Evolutionary conservation across 352 stramenopile species (phyloP).

Genomic region (Phytophthora sp.): DNA sequence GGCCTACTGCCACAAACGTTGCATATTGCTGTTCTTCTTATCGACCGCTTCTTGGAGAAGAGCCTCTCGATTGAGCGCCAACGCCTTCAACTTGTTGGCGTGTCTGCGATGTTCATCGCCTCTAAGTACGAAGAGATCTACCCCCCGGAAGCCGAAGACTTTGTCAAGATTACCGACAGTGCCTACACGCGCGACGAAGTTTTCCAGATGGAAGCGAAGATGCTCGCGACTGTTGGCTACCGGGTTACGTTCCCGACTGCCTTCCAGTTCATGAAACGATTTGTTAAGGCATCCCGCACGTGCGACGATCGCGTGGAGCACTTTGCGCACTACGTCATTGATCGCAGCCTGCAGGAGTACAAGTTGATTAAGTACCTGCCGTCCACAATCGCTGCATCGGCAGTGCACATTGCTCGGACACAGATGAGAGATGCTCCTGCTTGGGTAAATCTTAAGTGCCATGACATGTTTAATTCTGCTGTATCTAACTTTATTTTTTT

Average conservation of each 20-base stretch:
- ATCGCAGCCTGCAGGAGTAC: slow-evolving; percentile 99
- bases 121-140: slow-evolving; percentile 99
- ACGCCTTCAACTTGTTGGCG: slow-evolving; percentile 95
- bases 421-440: slow-evolving; percentile 78
- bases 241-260: slow-evolving; percentile 86
- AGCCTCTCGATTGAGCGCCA: slow-evolving; percentile 72
- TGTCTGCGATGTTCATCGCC: slow-evolving; percentile 96
- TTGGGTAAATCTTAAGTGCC: slow-evolving; percentile 59
- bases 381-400: slow-evolving; percentile 96
- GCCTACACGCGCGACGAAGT: slow-evolving; percentile 91
- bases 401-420: slow-evolving; percentile 95
- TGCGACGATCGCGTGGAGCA: slow-evolving; percentile 77
- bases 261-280: slow-evolving; percentile 89
- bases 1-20: slow-evolving; percentile 78
- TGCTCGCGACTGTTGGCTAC: slow-evolving; percentile 76
- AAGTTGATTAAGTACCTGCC: slow-evolving; percentile 97
- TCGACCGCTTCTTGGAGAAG: slow-evolving; percentile 85
- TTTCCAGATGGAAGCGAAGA: slow-evolving; percentile 83
- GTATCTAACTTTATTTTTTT: slow-evolving; percentile 12
- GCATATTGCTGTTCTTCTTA: slow-evolving; percentile 84
- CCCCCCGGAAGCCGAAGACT: slow-evolving; percentile 92
- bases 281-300: slow-evolving; percentile 82
- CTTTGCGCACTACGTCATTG: slow-evolving; percentile 98
- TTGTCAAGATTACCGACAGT: slow-evolving; percentile 97
- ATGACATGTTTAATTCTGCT: not conserved